phyloP scores from a whole-genome alignment of 2,329 filamentous ascomycete genomes.

The Berkeleyomyces basicola region DNA sequence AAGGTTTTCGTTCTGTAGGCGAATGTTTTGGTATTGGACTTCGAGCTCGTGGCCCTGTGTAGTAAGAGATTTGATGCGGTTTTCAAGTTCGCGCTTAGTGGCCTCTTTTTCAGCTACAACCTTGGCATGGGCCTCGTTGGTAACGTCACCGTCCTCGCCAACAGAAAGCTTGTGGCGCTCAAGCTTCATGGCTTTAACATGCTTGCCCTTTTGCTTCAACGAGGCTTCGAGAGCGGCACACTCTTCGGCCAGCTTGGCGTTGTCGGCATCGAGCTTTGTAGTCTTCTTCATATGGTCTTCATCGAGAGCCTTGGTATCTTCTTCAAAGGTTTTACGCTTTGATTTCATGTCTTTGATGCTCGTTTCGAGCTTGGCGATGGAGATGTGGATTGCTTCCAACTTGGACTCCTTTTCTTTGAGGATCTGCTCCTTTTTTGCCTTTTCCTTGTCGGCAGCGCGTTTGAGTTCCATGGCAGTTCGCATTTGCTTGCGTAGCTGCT shows the following conservation, averaged over 20 bases:
- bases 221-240: conserved; percentile 52
- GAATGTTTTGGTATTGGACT: conserved; percentile 21
- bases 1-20: conserved; percentile 31
- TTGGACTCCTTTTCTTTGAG: conserved; percentile 54
- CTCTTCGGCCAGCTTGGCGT: conserved; percentile 46
- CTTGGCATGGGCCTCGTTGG: conserved; percentile 29
- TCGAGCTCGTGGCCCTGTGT: conserved; percentile 31
- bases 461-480: conserved; percentile 68
- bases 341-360: conserved; percentile 43
- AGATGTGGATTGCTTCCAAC: conserved; percentile 51
- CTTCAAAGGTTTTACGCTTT: conserved; percentile 36
- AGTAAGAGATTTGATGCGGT: conserved; percentile 14
- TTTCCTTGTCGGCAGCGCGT: conserved; percentile 61
- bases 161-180: conserved; percentile 47
- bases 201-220: conserved; percentile 44
- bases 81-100: conserved; percentile 6
- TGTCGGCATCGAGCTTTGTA: conserved; percentile 36
- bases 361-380: conserved; percentile 50
- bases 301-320: conserved; percentile 34
- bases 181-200: conserved; percentile 59
- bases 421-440: conserved; percentile 57
- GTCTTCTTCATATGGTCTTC: conserved; percentile 35
- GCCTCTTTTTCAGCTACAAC: conserved; percentile 5
- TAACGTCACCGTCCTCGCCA: conserved; percentile 42
- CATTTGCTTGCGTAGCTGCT: conserved; percentile 66